Evolutionary conservation across 192 early-diverging fungal genomes (phyloP).

Genomic region (Pilaira anomala): DNA sequence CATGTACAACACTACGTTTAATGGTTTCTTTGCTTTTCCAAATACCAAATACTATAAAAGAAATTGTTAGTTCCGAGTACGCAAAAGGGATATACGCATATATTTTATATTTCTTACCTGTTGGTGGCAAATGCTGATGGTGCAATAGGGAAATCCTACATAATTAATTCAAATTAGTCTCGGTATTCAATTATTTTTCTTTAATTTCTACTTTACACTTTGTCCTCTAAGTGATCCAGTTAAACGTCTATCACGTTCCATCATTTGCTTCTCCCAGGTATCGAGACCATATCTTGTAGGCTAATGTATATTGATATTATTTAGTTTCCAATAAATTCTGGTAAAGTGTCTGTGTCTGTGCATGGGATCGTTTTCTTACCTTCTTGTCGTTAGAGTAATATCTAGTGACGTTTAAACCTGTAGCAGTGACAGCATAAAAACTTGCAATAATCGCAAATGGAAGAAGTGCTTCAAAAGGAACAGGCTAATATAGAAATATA

Average conservation of each 20-base stretch:
- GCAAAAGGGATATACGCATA: too few relatives aligned
- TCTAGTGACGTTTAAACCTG: constrained; percentile 55
- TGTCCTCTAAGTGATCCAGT: constrained; percentile 71
- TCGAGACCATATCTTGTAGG: constrained; percentile 62
- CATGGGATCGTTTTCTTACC: constrained; percentile 33
- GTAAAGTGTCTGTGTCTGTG: constrained; percentile 6
- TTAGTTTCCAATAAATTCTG: too few relatives aligned
- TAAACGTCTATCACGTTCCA: constrained; percentile 71
- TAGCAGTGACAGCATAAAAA: constrained; percentile 62
- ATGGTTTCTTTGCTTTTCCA: constrained; percentile 47
- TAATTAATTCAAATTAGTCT: neutral
- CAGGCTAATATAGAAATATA: constrained; percentile 46
- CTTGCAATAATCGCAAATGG: constrained; percentile 70
- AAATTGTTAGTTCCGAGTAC: neutral
- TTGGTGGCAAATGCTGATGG: constrained; percentile 64
- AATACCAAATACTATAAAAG: constrained; percentile 57
- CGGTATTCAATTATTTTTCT: too few relatives aligned
- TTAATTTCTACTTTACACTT: constrained; percentile 34
- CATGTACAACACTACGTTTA: neutral
- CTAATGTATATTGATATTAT: constrained; percentile 29
- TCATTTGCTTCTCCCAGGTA: constrained; percentile 77
- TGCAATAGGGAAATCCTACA: constrained; percentile 44
- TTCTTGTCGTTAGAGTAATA: constrained; percentile 62
- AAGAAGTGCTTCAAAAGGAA: constrained; percentile 76
- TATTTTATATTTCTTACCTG: constrained; percentile 19